These are phyloP conservation scores for Monosporozyma unispora DNA, from an alignment of 805 yeast genomes.

Conservation along the genomic window DNA sequence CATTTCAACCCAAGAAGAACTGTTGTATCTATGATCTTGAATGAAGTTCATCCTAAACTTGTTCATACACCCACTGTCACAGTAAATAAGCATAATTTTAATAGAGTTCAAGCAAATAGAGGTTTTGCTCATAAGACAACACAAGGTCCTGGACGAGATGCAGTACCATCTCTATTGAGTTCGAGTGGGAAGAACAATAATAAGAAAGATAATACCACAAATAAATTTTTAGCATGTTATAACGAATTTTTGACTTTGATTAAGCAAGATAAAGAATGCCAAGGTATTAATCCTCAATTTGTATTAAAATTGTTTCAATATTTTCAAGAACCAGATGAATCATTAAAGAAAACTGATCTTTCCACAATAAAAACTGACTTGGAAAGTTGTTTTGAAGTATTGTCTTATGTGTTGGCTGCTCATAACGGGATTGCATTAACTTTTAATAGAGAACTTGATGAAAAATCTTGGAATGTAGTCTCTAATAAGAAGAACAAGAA, in stretches of 20 bases:
- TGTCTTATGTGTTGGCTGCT: neutral
- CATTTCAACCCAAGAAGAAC: constrained; percentile 27
- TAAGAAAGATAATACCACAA: neutral
- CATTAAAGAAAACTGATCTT: neutral
- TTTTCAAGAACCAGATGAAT: neutral
- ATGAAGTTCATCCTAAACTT: neutral
- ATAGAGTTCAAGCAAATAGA: constrained; percentile 2
- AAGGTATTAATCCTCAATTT: neutral
- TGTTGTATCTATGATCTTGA: constrained; percentile 30
- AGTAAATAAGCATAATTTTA: neutral
- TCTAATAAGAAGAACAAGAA: neutral
- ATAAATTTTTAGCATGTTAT: neutral
- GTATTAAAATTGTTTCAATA: neutral
- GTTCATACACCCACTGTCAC: neutral
- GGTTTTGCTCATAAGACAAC: constrained; percentile 1
- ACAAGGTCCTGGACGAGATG: neutral
- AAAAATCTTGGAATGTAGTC: neutral
- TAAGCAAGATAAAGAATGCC: neutral
- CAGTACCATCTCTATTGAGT: neutral
- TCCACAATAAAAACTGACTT: neutral
- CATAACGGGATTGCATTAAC: neutral
- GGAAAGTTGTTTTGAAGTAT: neutral
- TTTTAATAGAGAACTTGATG: neutral
- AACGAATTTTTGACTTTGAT: neutral
- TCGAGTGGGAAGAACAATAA: neutral